Conservation (phyloP, 1,284 basidiomycete species). For the Cryptococcus sp. region DNA sequence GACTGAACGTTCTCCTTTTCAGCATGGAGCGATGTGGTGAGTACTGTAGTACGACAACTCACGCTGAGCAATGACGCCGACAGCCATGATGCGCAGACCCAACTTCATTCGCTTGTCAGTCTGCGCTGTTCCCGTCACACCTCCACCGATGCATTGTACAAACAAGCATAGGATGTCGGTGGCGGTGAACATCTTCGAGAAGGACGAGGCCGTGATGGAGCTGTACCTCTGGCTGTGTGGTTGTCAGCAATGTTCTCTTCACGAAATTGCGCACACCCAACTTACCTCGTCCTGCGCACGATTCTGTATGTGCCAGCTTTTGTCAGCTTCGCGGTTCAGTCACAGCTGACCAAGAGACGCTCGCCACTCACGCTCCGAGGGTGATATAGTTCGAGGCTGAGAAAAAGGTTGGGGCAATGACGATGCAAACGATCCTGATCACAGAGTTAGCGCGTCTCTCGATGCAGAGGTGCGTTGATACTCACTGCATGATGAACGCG, state of each 20-base stretch:
- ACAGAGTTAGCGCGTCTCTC: not conserved
- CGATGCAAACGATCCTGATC: constrained; percentile 31
- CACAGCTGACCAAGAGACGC: not conserved
- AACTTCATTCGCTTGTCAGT: constrained; percentile 2
- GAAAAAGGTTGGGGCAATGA: constrained; percentile 43
- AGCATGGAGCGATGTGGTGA: too few species aligned
- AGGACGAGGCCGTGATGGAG: constrained; percentile 13
- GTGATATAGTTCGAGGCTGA: constrained; percentile 45
- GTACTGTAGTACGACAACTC: not conserved
- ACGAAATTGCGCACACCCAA: not conserved
- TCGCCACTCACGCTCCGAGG: constrained; percentile 29
- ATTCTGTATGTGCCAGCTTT: not conserved
- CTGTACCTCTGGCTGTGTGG: constrained; percentile 1
- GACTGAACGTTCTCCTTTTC: not conserved
- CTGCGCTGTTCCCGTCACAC: constrained; percentile 5
- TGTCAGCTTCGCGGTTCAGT: not conserved
- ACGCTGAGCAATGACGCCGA: constrained; percentile 12
- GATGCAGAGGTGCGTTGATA: not conserved
- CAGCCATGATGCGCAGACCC: constrained; percentile 12
- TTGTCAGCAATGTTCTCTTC: not conserved
- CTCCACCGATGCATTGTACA: constrained; percentile 14
- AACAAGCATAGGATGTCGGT: constrained; percentile 13
- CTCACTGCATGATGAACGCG: constrained; percentile 36
- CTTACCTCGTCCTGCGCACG: not conserved
- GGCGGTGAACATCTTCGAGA: constrained; percentile 11